Base-by-base conservation (phyloP, 1,284 basidiomycete genomes). In the Takashimella koratensis region DNA sequence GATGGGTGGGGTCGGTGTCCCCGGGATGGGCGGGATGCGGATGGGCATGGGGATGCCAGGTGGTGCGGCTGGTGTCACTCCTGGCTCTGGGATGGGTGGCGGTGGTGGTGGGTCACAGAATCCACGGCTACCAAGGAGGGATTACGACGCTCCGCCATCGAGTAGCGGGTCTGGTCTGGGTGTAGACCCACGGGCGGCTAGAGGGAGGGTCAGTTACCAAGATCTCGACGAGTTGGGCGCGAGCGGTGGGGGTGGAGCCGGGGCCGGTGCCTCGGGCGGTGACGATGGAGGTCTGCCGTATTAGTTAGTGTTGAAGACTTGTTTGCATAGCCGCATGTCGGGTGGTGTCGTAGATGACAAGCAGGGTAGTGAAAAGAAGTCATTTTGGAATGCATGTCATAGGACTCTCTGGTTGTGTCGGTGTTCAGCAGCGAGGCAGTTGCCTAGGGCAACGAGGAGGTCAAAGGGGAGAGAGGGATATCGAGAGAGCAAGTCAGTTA, bases 241-340 rank as follows among this genome's bases (percentile, higher is more conserved):
- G 16, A 16, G 30, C 8, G 30, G 30, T 36, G 30, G 30, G 16
- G 8, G 10, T 36, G 16, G 16, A 8, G 30, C 30, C 8, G 30
- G 30, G 30, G 10, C 10, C 8, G 30, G 30, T 36, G 30, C 16
- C 10, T 8, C 10, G 30, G 63, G 64, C 2, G 67, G 62, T 3
- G 70, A 64, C 3, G 71, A 65, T 52, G 71, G 67, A 0, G 73
- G 73, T 5, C 53, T 75, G 42, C 73, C 73, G 30, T 75, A 75
- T 52, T 75, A 65, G 57, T 40, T 36, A 26, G 47, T 36, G n/a
- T n/a, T n/a, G n/a, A n/a, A n/a, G n/a, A n/a, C n/a, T n/a, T n/a
- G n/a, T n/a, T n/a, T n/a, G n/a, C n/a, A n/a, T n/a, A n/a, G n/a
- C n/a, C n/a, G n/a, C n/a, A n/a, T n/a, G n/a, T n/a, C n/a, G n/a